Evolutionary conservation across 1,139 yeast genomes (phyloP), one percentile per base, ranked within the genome.

Genomic region (Hyphopichia buzzinii): DNA sequence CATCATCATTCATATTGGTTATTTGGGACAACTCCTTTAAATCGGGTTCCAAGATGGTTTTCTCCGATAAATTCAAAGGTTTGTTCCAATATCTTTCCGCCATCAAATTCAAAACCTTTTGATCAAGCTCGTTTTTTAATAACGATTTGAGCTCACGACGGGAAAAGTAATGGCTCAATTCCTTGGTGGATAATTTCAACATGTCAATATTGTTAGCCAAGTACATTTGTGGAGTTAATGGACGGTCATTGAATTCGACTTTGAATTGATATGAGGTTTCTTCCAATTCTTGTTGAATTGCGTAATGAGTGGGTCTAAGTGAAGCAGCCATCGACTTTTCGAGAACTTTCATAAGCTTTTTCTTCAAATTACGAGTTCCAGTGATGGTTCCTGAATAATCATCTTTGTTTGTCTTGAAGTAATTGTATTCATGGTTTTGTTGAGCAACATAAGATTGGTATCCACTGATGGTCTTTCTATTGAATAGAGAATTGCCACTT

Each of bases 241-340:
- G 85, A 39, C 97, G 78, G 58, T 94, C 99, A 56, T 94, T 92
- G 59, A 89, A 94, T 58, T 92, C 97, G 17, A 94, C 98, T 58
- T 94, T 94, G 66, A 88, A 92, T 55, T 84, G 83, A 56, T 94
- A 94, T 1, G 95, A 71, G 0, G 97, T 81, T 51, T 94, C 98
- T 57, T 94, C 99, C 36, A 89, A 73, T 58, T 92, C 98, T 53
- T 81, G 92, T 45, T 86, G 88, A 36, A 94, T 90, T 6, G 90
- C 76, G 37, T 78, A 72, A 38, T 89, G 88, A 4, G 97, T 89
- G 14, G 98, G 97, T 46, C 82, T 83, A 39, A 94, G 70, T 2
- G 95, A 85, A 33, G 77, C 74, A 1, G 96, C 88, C 97, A 94
- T 92, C 3, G 96, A 85, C 44, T 77, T 79, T 53, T 92, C 98